phyloP scores from a whole-genome alignment of 2,329 filamentous ascomycete genomes.

The Cryphonectria radicalis region DNA sequence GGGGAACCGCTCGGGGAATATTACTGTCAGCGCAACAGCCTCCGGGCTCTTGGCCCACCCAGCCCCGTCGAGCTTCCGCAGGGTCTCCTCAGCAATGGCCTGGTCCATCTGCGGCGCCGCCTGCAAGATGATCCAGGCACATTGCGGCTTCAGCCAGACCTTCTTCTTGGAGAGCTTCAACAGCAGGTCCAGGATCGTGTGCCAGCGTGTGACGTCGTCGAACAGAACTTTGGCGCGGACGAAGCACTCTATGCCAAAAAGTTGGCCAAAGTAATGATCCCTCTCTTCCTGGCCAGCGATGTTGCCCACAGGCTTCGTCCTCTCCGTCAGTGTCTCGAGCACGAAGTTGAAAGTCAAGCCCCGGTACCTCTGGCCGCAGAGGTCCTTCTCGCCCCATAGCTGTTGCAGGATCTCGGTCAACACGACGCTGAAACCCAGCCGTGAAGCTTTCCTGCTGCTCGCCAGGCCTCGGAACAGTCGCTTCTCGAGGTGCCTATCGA shows the following conservation, averaged over 20 bases:
- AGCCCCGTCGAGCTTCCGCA: slow-evolving; percentile 65
- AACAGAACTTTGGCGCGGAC: slow-evolving; percentile 79
- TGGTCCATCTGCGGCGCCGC: slow-evolving; percentile 66
- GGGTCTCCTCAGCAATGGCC: slow-evolving; percentile 62
- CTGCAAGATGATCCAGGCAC: slow-evolving; percentile 79
- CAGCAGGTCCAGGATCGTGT: slow-evolving; percentile 71
- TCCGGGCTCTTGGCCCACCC: slow-evolving; percentile 81
- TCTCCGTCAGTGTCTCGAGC: slow-evolving; percentile 57
- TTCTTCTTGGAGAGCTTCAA: slow-evolving; percentile 79
- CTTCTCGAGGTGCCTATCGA: slow-evolving; percentile 64
- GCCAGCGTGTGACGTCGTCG: slow-evolving; percentile 62
- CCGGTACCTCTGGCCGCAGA: slow-evolving; percentile 53
- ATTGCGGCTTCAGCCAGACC: slow-evolving; percentile 87
- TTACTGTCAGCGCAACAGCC: slow-evolving; percentile 87
- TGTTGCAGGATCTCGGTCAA: slow-evolving; percentile 79
- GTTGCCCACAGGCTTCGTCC: slow-evolving; percentile 58
- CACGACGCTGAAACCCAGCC: slow-evolving; percentile 87
- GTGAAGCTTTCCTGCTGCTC: slow-evolving; percentile 85
- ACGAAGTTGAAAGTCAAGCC: slow-evolving; percentile 61
- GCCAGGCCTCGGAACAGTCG: slow-evolving; percentile 85
- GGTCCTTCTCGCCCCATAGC: slow-evolving; percentile 60
- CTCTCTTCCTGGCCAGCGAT: slow-evolving; percentile 74
- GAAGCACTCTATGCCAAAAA: slow-evolving; percentile 87
- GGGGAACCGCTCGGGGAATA: slow-evolving; percentile 66
- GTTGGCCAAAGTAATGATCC: slow-evolving; percentile 80